A percentile compares a stretch with the other conserved stretches of the same genome.
These are phyloP conservation scores for Pleurotus tuoliensis DNA, from an alignment of 768 basidiomycete genomes.

Conservation along the genomic window DNA sequence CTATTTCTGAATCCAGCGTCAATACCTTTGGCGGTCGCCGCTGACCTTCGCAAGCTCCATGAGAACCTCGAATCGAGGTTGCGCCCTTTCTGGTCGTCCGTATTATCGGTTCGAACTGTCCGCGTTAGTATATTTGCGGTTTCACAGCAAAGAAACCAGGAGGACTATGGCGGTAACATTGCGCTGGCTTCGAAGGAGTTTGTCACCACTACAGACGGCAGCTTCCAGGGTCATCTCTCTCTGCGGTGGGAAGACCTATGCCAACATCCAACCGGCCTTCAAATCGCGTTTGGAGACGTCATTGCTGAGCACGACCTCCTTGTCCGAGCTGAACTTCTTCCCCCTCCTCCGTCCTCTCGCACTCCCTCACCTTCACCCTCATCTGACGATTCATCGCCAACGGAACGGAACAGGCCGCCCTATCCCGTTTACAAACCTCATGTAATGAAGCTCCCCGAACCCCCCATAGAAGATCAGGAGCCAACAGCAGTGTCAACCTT, in stretches of 20 bases:
- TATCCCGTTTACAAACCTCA: constrained; percentile 8
- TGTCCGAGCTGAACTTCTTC: constrained; percentile 50
- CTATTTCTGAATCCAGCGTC: constrained; percentile 3
- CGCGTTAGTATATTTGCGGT: constrained; percentile 58
- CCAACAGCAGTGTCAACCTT: constrained; percentile 25
- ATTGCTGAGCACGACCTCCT: constrained; percentile 51
- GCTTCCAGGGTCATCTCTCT: constrained; percentile 60
- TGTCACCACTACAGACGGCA: constrained; percentile 64
- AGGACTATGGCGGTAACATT: constrained; percentile 26
- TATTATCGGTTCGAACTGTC: constrained; percentile 58
- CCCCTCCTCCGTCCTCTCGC: constrained; percentile 20
- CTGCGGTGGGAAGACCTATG: constrained; percentile 70
- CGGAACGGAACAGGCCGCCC: constrained; percentile 1
- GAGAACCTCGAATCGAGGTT: constrained; percentile 75
- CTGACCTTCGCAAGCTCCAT: constrained; percentile 51
- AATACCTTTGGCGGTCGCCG: constrained; percentile 10
- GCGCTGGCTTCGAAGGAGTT: constrained; percentile 51
- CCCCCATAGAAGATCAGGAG: constrained; percentile 3
- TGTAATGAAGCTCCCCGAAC: not conserved
- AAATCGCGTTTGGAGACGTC: constrained; percentile 54
- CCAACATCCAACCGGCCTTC: constrained; percentile 51
- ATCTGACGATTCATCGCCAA: constrained; percentile 6
- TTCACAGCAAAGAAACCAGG: constrained; percentile 24
- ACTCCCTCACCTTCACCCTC: constrained; percentile 2
- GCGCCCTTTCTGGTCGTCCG: constrained; percentile 77